A percentile compares a stretch with the other conserved stretches of the same genome.
Conservation (phyloP, 1,284 basidiomycete species). For the Ceratobasidium sp. region DNA sequence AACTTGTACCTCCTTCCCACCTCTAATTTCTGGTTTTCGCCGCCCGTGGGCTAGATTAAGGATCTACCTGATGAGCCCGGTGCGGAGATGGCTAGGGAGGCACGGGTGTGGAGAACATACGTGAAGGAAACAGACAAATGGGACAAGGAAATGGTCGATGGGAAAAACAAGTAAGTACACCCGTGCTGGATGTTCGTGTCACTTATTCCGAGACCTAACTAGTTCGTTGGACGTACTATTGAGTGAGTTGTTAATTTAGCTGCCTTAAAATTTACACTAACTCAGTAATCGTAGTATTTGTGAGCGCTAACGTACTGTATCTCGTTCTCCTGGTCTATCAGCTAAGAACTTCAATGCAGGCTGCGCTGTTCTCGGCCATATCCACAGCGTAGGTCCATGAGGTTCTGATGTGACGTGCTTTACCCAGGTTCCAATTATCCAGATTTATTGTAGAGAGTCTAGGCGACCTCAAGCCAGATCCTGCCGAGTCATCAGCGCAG, state of each 20-base stretch:
- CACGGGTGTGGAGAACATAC: slow-evolving; percentile 29
- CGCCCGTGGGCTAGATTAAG: neutral
- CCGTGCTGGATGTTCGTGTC: neutral
- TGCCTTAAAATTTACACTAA: too few relatives aligned
- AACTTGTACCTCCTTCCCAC: too few relatives aligned
- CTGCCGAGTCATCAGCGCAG: neutral
- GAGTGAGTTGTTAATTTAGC: neutral
- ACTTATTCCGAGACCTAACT: neutral
- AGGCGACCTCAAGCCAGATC: slow-evolving; percentile 2
- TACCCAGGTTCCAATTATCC: neutral
- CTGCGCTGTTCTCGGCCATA: slow-evolving; percentile 15
- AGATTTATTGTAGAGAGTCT: slow-evolving; percentile 14
- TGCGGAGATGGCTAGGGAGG: slow-evolving; percentile 4
- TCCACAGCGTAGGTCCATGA: neutral
- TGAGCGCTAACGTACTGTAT: neutral
- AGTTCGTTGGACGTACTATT: slow-evolving; percentile 2
- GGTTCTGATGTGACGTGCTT: neutral
- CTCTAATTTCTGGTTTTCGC: too few relatives aligned
- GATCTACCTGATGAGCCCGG: slow-evolving; percentile 7
- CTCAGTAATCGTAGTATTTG: neutral
- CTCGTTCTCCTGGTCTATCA: too few relatives aligned
- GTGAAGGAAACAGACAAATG: slow-evolving; percentile 26
- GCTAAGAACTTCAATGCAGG: neutral
- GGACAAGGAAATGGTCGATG: slow-evolving; percentile 32
- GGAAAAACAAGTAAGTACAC: slow-evolving; percentile 12